Conservation (phyloP, 352 stramenopile genomes). For the Salisapilia sapeloensis region DNA sequence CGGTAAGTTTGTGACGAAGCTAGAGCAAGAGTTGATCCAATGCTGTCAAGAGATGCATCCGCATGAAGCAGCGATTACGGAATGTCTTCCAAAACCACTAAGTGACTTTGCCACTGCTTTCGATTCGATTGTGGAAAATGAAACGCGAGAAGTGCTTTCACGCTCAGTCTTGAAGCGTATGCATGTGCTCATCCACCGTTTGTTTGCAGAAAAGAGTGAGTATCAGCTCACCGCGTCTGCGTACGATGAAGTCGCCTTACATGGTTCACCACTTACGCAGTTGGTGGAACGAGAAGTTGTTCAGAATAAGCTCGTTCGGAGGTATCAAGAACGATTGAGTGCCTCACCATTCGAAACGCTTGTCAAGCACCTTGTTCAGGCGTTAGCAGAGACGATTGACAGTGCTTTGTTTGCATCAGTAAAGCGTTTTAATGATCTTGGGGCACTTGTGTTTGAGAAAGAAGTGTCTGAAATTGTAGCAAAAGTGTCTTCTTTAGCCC, state of each 20-base stretch:
- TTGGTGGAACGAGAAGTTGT: conserved; percentile 55
- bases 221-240: conserved; percentile 46
- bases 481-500: conserved; percentile 26
- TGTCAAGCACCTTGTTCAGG: conserved; percentile 33
- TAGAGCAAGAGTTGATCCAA: conserved; percentile 42
- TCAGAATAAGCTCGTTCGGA: conserved; percentile 36
- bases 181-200: conserved; percentile 16
- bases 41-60: conserved; percentile 28
- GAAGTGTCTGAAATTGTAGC: conserved; percentile 47
- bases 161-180: conserved; percentile 24
- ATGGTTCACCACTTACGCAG: conserved; percentile 41
- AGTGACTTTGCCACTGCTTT: conserved; percentile 53
- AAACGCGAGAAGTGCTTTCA: conserved; percentile 44
- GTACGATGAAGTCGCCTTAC: conserved; percentile 42
- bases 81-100: conserved; percentile 59
- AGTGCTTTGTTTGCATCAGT: conserved; percentile 19
- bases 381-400: conserved; percentile 44
- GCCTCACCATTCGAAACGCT: conserved; percentile 44
- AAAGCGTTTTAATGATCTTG: conserved; percentile 66
- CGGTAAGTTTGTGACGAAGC: conserved; percentile 39
- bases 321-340: conserved; percentile 43
- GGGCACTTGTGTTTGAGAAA: conserved; percentile 58
- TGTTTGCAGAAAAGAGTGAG: conserved; percentile 30
- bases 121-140: conserved; percentile 47
- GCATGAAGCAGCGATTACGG: conserved; percentile 29